Base-by-base conservation (phyloP, 2,329 filamentous ascomycete species). In the Phialemonium atrogriseum region DNA sequence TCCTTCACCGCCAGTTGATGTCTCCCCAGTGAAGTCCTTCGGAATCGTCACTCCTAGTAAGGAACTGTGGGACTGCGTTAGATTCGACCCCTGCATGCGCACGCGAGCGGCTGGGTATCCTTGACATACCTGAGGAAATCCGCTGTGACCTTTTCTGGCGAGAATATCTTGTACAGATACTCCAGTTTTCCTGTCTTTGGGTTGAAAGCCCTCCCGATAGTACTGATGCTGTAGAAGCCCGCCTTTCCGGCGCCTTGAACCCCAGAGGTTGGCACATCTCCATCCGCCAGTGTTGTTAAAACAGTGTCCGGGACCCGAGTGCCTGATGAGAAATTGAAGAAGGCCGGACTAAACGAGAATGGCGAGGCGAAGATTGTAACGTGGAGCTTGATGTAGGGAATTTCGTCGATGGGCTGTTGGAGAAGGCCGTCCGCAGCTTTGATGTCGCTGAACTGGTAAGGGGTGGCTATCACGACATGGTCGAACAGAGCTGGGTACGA, bases 331-430 rank as follows among this genome's bases (percentile, higher is more conserved):
- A 93, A 65, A 34, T 75, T 73, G 64, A 96, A 96, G 51, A 77
- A 87, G 3, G 54, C 54, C 0, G 82, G 70, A 13, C 73, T 78
- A n/a, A 94, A 69, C n/a, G 61, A 68, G 44, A 78, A 73, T 0
- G 84, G 77, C 0, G 86, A 84, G 0, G 88, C 69, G 48, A 98
- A 89, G 1, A 96, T 73, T 0, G 89, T 96, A 32, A 95, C 89
- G 49, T 96, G 81, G 1, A 96, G 70, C 28, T 73, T 72, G 3
- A 86, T 84, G 52, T 95, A 98, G 0, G 85, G 83, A n/a, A 95
- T 79, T 27, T 72, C 55, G 42, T 91, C 82, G 2, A 93, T 86
- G 4, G 60, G 55, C 19, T 70, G 64, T 33, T 84, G 80, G 11
- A 88, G 71, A 15, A 94, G 73, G 16, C 67, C 62, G 21, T 79